Evolutionary conservation across 2,329 filamentous ascomycete species (phyloP).

Genomic region (Nothophoma quercina): DNA sequence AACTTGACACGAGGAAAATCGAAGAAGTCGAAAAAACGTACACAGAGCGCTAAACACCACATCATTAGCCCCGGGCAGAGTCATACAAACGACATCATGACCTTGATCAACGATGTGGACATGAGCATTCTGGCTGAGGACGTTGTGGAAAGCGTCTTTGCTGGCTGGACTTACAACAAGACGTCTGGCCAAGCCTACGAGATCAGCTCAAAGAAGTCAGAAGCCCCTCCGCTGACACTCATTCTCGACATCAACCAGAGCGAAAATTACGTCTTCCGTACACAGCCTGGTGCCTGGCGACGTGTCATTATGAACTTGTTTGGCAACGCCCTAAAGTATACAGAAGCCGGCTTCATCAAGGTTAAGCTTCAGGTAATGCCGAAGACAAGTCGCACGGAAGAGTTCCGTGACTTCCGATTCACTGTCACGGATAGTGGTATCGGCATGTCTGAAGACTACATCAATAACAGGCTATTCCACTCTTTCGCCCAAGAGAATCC

Average conservation of each 20-base stretch:
- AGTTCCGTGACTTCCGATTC: slow-evolving; percentile 39
- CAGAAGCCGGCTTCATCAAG: slow-evolving; percentile 46
- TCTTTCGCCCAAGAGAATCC: slow-evolving; percentile 52
- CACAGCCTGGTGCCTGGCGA: slow-evolving; percentile 49
- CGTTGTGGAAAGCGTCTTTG: slow-evolving; percentile 48
- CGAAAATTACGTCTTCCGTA: slow-evolving; percentile 47
- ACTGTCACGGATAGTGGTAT: slow-evolving; percentile 51
- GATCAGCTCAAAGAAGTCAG: slow-evolving; percentile 23
- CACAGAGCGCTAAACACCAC: slow-evolving; percentile 40
- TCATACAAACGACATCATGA: slow-evolving; percentile 47
- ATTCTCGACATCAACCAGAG: slow-evolving; percentile 47
- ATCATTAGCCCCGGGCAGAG: slow-evolving; percentile 40
- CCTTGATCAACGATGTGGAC: slow-evolving; percentile 45
- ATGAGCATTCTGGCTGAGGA: slow-evolving; percentile 47
- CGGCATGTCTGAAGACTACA: slow-evolving; percentile 51
- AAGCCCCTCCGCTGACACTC: slow-evolving; percentile 35
- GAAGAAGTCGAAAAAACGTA: slow-evolving; percentile 41
- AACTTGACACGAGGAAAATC: slow-evolving; percentile 42
- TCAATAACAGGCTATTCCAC: slow-evolving; percentile 47
- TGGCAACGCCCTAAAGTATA: slow-evolving; percentile 52
- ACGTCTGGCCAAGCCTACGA: slow-evolving; percentile 37
- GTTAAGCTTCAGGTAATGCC: slow-evolving; percentile 45
- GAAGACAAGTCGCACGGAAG: slow-evolving; percentile 27
- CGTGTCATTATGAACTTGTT: slow-evolving; percentile 52
- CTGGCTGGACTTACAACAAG: slow-evolving; percentile 46